Evolutionary conservation across 208 protist genomes (phyloP).

Genomic region (Crithidia bombi): DNA sequence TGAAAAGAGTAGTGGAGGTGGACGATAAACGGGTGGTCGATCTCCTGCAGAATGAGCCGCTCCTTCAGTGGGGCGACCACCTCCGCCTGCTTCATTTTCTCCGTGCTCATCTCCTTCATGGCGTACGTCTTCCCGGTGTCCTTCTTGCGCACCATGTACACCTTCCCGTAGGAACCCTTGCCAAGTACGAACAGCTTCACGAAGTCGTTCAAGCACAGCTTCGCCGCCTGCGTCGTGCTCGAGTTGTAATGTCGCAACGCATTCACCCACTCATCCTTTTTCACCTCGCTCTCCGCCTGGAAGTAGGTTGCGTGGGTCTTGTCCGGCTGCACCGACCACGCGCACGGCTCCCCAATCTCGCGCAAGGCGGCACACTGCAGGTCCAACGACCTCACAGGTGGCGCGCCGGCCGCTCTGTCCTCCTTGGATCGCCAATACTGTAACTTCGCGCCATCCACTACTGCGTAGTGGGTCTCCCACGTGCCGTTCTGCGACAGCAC

Average conservation of each 20-base stretch:
- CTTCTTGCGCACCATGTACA: constrained; percentile 92
- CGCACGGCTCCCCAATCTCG: constrained; percentile 31
- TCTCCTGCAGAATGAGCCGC: constrained; percentile 90
- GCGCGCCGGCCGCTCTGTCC: constrained; percentile 31
- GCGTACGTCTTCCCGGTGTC: constrained; percentile 88
- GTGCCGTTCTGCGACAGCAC: constrained; percentile 36
- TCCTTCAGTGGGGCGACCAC: constrained; percentile 61
- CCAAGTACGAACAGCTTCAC: constrained; percentile 88
- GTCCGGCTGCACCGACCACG: constrained; percentile 36
- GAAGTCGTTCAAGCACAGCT: constrained; percentile 90
- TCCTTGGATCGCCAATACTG: constrained; percentile 71
- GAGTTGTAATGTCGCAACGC: constrained; percentile 37
- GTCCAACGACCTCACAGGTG: constrained; percentile 51
- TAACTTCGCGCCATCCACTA: constrained; percentile 61
- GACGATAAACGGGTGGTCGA: constrained; percentile 95
- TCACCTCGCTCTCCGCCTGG: constrained; percentile 41
- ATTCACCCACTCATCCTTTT: constrained; percentile 51
- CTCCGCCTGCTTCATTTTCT: constrained; percentile 64
- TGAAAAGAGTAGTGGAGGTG: constrained; percentile 97
- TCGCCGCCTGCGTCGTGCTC: constrained; percentile 36
- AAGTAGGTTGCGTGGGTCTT: constrained; percentile 33
- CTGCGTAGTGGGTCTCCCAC: constrained; percentile 68
- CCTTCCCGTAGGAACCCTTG: constrained; percentile 91
- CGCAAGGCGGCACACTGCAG: constrained; percentile 41
- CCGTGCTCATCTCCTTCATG: constrained; percentile 90